A percentile compares a stretch with the other conserved stretches of the same genome.
Evolutionary conservation across 345 rosid species (phyloP).

Genomic region (Alliaria petiolata): DNA sequence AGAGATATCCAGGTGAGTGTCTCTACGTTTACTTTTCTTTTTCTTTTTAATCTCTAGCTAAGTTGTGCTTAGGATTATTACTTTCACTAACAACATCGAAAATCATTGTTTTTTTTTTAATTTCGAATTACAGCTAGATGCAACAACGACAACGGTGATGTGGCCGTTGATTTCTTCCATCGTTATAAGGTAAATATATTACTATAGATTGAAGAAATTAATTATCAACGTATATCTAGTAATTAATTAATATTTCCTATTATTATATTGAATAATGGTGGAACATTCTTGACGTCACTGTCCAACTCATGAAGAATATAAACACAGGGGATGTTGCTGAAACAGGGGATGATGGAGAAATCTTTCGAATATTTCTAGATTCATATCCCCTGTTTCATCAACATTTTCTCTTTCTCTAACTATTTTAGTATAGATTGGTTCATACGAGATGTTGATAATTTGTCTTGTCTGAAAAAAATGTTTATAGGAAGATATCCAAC

Average conservation of each 20-base stretch:
- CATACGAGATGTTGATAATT: neutral
- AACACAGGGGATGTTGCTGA: too few relatives aligned
- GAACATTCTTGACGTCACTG: too few relatives aligned
- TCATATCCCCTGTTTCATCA: too few relatives aligned
- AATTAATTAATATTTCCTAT: too few relatives aligned
- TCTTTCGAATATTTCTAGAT: too few relatives aligned
- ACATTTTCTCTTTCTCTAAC: too few relatives aligned
- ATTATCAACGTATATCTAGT: neutral
- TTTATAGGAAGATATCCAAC: slow-evolving; percentile 39
- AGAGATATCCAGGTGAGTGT: slow-evolving; percentile 15
- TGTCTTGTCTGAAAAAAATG: neutral
- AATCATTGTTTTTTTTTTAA: neutral
- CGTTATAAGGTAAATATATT: slow-evolving; percentile 35
- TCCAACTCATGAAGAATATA: too few relatives aligned
- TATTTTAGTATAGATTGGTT: too few relatives aligned
- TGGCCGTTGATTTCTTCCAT: slow-evolving; percentile 42
- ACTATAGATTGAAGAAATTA: neutral
- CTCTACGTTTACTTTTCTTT: neutral
- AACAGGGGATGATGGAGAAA: too few relatives aligned
- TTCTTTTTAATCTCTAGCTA: too few relatives aligned
- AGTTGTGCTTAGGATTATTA: neutral
- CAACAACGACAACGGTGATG: slow-evolving; percentile 12
- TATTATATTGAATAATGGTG: too few relatives aligned
- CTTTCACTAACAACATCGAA: neutral
- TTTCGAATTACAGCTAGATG: slow-evolving; percentile 4